These are phyloP conservation scores for Beauveria varroae DNA, from an alignment of 2,329 filamentous ascomycete genomes.

Conservation along the genomic window DNA sequence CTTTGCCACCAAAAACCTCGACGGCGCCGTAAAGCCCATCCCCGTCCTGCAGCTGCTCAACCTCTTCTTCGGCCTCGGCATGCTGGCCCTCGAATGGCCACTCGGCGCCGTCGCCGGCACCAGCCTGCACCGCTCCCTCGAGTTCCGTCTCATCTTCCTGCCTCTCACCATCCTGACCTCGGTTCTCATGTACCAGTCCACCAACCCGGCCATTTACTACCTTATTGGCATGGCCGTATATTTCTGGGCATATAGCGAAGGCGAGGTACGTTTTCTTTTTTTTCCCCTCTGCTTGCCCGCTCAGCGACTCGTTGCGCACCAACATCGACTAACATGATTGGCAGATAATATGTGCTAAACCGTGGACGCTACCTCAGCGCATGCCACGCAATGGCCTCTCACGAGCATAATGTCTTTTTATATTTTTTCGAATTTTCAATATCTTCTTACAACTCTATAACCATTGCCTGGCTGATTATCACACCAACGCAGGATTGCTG, in stretches of 20 bases:
- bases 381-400: slow-evolving; percentile 22
- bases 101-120: slow-evolving; percentile 69
- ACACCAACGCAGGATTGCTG: not conserved
- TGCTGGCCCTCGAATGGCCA: slow-evolving; percentile 88
- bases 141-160: slow-evolving; percentile 73
- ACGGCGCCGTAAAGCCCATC: slow-evolving; percentile 77
- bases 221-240: slow-evolving; percentile 78
- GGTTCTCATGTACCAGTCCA: slow-evolving; percentile 81
- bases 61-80: slow-evolving; percentile 68
- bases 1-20: slow-evolving; percentile 84
- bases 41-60: slow-evolving; percentile 88
- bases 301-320: not conserved
- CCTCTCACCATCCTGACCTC: slow-evolving; percentile 70
- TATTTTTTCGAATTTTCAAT: not conserved
- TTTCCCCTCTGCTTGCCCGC: not conserved
- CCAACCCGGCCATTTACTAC: slow-evolving; percentile 89
- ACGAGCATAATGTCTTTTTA: not conserved
- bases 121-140: slow-evolving; percentile 76
- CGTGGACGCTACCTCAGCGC: slow-evolving; percentile 61
- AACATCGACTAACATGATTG: slow-evolving; percentile 8
- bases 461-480: not conserved
- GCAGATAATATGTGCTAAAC: slow-evolving; percentile 60
- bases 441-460: not conserved
- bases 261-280: slow-evolving; percentile 61
- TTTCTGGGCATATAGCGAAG: slow-evolving; percentile 96